Conservation (phyloP, 2,329 filamentous ascomycete species). For the Escovopsis sp. region DNA sequence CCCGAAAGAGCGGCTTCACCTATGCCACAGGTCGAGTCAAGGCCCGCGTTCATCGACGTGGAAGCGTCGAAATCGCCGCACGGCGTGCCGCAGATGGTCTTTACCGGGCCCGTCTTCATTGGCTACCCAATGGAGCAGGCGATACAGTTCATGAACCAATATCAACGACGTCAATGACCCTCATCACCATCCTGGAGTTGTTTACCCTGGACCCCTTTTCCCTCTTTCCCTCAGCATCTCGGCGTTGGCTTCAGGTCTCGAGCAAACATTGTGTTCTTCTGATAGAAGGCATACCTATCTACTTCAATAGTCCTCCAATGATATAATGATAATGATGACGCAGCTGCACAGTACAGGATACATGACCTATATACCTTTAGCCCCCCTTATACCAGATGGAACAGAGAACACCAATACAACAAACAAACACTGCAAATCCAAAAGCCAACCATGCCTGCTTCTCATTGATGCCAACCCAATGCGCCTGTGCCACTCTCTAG, state of each 20-base stretch:
- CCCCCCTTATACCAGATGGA: too few species aligned
- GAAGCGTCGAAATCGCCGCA: constrained; percentile 17
- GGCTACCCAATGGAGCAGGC: constrained; percentile 78
- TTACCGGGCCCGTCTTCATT: constrained; percentile 88
- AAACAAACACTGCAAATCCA: too few species aligned
- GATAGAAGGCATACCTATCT: too few species aligned
- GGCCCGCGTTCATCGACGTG: constrained; percentile 40
- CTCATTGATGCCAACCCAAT: too few species aligned
- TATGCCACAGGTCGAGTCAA: constrained; percentile 13
- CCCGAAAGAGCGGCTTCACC: constrained; percentile 11
- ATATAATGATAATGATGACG: too few species aligned
- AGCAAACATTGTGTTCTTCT: too few species aligned
- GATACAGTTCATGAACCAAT: constrained; percentile 56
- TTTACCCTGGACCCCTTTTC: constrained; percentile 1
- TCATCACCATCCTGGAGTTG: constrained; percentile 1
- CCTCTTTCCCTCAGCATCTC: constrained; percentile 6
- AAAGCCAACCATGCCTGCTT: too few species aligned
- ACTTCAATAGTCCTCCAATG: too few species aligned
- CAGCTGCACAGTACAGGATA: too few species aligned
- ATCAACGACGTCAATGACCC: constrained; percentile 19
- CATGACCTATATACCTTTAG: too few species aligned
- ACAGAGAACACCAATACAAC: too few species aligned
- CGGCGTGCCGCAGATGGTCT: constrained; percentile 55
- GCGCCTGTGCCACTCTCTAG: too few species aligned
- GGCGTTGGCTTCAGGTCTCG: neutral